Evolutionary conservation across 1,284 basidiomycete species (phyloP), one percentile per base, ranked within the genome.

Genomic region (Xerocomus minutiporus): DNA sequence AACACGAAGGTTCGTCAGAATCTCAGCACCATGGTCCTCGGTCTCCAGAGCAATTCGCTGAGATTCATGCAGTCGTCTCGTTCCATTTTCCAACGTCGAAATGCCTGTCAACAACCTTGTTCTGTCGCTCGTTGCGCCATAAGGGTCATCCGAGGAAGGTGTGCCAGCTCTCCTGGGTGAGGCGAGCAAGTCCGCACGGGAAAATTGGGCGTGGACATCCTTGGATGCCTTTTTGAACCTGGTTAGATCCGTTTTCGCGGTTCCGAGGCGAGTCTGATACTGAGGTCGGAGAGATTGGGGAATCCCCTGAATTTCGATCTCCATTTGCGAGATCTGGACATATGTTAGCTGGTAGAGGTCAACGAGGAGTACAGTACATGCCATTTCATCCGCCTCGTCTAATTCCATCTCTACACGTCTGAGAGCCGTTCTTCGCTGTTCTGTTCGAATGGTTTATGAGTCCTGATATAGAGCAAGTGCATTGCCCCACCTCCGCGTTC

Each of bases 331-430:
- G 59, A 97, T 82, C 93, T 96, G 61, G 36, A 20, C 13, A 8
- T 23, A 29, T 25, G 52, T 58, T 42, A 59, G 57, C 20, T 8
- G 31, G 46, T 26, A 45, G 53, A 11, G 53, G 26, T 3, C n/a
- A 36, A 38, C 2, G 13, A 35, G 8, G 35, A 45, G 20, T 8
- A 42, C 28, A 15, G 17, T 13, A 64, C 78, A 56, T 63, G 88
- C 93, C 81, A 98, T 94, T 77, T 99, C 97, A 62, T 98, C 95
- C 0, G 95, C 96, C 73, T 99, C 97, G 66, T 99, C 97, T 3
- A 97, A 77, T 69, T 99, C 96, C 81, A 95, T 93, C 66, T 96
- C 91, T 20, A 93, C 90, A 56, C 91, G 78, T 58, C 95, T 79
- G 58, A 98, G 73, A 3, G 88, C 78, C 0, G 91, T 80, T 70